phyloP scores from a whole-genome alignment of 2,329 filamentous ascomycete genomes.

The Penicillium expansum region DNA sequence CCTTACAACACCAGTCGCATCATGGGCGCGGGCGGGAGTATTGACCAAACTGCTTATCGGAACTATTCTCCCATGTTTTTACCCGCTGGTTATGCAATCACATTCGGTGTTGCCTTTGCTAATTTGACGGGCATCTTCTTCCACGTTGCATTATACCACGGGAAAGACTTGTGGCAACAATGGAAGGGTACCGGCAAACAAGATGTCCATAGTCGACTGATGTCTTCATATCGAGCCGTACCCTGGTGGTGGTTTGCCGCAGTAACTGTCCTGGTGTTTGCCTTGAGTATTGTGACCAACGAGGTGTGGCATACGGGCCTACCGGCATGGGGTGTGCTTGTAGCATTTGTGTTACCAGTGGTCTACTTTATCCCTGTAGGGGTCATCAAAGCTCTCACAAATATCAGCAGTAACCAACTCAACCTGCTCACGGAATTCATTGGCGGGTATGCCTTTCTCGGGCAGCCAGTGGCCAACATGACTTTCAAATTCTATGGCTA shows the following conservation, averaged over 20 bases:
- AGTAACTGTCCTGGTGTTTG: conserved; percentile 40
- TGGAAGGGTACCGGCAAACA: conserved; percentile 34
- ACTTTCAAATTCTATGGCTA: conserved; percentile 73
- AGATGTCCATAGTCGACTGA: conserved; percentile 47
- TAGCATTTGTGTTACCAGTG: conserved; percentile 46
- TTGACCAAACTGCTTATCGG: conserved; percentile 61
- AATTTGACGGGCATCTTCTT: conserved; percentile 58
- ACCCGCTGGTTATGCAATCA: conserved; percentile 56
- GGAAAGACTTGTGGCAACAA: conserved; percentile 36
- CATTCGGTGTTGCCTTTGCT: conserved; percentile 65
- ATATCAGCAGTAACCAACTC: conserved; percentile 49
- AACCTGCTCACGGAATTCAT: conserved; percentile 51
- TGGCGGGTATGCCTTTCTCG: conserved; percentile 49
- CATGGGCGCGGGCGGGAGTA: conserved; percentile 53
- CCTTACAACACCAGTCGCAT: conserved; percentile 62
- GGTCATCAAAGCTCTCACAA: conserved; percentile 50
- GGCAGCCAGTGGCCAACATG: conserved; percentile 51
- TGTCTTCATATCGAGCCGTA: conserved; percentile 41
- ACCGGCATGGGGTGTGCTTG: conserved; percentile 47
- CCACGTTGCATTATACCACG: conserved; percentile 40
- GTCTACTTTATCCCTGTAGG: conserved; percentile 50
- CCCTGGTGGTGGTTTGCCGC: conserved; percentile 49
- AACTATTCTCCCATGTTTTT: conserved; percentile 66
- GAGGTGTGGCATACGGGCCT: conserved; percentile 47
- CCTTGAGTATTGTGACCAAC: conserved; percentile 38